phyloP scores from a whole-genome alignment of 495 filamentous ascomycete genomes.

The Penicillium ochrochloron region DNA sequence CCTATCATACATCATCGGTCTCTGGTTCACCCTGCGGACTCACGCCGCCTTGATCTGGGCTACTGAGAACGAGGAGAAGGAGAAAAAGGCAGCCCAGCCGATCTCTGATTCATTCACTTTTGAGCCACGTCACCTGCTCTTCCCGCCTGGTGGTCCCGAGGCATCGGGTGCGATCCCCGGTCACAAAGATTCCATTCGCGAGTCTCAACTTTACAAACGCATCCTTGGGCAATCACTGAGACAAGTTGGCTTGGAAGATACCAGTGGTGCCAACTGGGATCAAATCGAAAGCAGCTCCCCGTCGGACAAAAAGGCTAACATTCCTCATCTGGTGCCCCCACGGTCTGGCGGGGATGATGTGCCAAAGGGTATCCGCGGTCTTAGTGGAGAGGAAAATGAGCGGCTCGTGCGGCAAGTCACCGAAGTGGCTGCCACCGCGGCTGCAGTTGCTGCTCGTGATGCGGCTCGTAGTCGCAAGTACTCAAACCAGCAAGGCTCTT shows the following conservation, averaged over 20 bases:
- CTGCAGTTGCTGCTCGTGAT: conserved; percentile 86
- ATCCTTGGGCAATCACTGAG: conserved; percentile 88
- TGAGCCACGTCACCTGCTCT: conserved; percentile 43
- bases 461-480: conserved; percentile 57
- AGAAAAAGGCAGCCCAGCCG: conserved; percentile 44
- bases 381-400: conserved; percentile 79
- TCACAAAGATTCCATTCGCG: conserved; percentile 62
- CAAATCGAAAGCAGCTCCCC: conserved; percentile 29
- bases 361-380: conserved; percentile 53
- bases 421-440: conserved; percentile 90
- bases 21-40: conserved; percentile 95
- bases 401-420: conserved; percentile 80
- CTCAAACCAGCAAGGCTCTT: conserved; percentile 38
- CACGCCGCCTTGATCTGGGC: conserved; percentile 98
- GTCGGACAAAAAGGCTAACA: conserved; percentile 38
- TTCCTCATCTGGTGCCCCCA: conserved; percentile 74
- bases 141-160: conserved; percentile 38
- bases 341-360: conserved; percentile 30
- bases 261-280: conserved; percentile 51
- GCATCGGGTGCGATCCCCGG: conserved; percentile 31
- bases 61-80: conserved; percentile 83
- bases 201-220: conserved; percentile 88
- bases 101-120: conserved; percentile 46
- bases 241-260: conserved; percentile 69
- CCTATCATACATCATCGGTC: conserved; percentile 88